Conservation (phyloP, 805 yeast species). For the Saccharomycopsis lassenensis region DNA sequence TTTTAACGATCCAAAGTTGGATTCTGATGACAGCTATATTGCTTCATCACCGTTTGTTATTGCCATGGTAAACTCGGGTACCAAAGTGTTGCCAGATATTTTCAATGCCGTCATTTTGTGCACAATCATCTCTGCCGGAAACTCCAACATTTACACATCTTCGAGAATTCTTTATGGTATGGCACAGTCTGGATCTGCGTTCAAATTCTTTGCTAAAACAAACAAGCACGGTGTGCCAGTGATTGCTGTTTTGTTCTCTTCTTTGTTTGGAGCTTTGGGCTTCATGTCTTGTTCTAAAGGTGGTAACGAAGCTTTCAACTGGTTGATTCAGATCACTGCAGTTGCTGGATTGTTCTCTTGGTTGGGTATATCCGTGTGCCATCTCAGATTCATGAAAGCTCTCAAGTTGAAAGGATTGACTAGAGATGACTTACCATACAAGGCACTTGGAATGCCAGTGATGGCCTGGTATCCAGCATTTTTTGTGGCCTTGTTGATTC, state of each 20-base stretch:
- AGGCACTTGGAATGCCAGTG: constrained; percentile 60
- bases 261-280: constrained; percentile 53
- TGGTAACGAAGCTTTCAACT: constrained; percentile 46
- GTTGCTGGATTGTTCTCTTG: constrained; percentile 68
- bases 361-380: constrained; percentile 55
- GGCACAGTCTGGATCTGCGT: constrained; percentile 41
- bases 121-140: constrained; percentile 47
- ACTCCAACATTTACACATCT: constrained; percentile 46
- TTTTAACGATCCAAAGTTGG: constrained; percentile 41
- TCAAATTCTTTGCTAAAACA: constrained; percentile 42
- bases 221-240: constrained; percentile 64
- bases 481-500: constrained; percentile 42
- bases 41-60: constrained; percentile 59
- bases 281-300: constrained; percentile 42
- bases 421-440: constrained; percentile 62
- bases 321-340: constrained; percentile 69
- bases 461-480: constrained; percentile 52
- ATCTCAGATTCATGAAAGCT: constrained; percentile 59
- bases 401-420: constrained; percentile 52
- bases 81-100: constrained; percentile 40
- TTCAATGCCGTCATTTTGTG: constrained; percentile 44
- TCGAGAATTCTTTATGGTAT: constrained; percentile 44
- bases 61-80: constrained; percentile 50
- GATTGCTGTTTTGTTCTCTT: constrained; percentile 38
- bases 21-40: constrained; percentile 26